These are phyloP conservation scores for Amanita thiersii DNA, from an alignment of 768 basidiomycete genomes.

Conservation along the genomic window DNA sequence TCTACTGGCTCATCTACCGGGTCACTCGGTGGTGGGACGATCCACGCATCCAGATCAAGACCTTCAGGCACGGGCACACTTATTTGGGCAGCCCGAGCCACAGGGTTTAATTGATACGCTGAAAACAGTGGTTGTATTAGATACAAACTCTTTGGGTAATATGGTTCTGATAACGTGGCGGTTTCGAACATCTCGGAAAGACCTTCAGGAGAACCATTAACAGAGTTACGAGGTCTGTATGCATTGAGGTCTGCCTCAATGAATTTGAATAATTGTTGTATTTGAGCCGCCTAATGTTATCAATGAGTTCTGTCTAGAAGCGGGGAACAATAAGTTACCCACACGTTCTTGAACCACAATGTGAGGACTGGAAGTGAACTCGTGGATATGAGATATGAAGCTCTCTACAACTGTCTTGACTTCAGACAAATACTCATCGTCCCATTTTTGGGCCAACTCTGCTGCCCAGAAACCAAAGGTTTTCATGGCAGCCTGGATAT, in stretches of 20 bases:
- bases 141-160: constrained; percentile 84
- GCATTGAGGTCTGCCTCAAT: constrained; percentile 63
- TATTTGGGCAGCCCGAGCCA: constrained; percentile 72
- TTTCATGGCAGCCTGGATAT: constrained; percentile 78
- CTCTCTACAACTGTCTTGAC: constrained; percentile 57
- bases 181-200: constrained; percentile 30
- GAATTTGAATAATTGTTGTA: constrained; percentile 66
- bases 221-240: constrained; percentile 33
- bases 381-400: constrained; percentile 47
- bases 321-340: constrained; percentile 11
- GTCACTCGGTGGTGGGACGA: constrained; percentile 57
- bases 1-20: constrained; percentile 34
- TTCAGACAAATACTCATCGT: constrained; percentile 57
- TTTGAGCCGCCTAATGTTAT: constrained; percentile 64
- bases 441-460: constrained; percentile 71
- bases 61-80: constrained; percentile 79
- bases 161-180: constrained; percentile 28
- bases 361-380: constrained; percentile 54
- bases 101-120: constrained; percentile 77
- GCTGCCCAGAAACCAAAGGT: constrained; percentile 83
- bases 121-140: constrained; percentile 77
- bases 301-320: constrained; percentile 3
- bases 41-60: constrained; percentile 80
- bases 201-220: constrained; percentile 26
- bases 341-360: constrained; percentile 94